phyloP scores from a whole-genome alignment of 192 early-diverging fungal species.

The Coemansia asiatica region DNA sequence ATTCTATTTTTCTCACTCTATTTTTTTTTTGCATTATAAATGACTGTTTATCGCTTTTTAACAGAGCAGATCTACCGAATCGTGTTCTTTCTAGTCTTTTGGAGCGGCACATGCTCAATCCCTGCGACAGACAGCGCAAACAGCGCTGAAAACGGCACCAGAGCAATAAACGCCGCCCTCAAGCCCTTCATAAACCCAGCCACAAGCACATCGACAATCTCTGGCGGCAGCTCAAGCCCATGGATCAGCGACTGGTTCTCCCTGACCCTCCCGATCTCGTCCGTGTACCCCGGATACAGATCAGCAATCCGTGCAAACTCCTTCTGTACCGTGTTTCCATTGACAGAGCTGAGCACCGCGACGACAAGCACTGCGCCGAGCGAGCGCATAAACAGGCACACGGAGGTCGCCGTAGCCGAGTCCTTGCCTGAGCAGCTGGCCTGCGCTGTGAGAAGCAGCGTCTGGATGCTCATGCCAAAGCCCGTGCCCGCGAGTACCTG shows the following conservation, averaged over 20 bases:
- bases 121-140: slow-evolving; percentile 12
- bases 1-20: background rate
- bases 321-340: background rate
- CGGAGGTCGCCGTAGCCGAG: slow-evolving; percentile 17
- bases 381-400: slow-evolving; percentile 23
- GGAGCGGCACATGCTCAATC: slow-evolving; percentile 29
- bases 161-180: slow-evolving; percentile 38
- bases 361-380: slow-evolving; percentile 19
- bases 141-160: slow-evolving; percentile 40
- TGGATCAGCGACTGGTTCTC: slow-evolving; percentile 39
- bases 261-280: background rate
- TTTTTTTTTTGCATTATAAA: background rate
- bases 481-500: slow-evolving; percentile 14
- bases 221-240: slow-evolving; percentile 25
- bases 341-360: slow-evolving; percentile 25
- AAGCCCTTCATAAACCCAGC: slow-evolving; percentile 44
- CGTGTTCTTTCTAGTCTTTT: slow-evolving; percentile 21
- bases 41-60: too few relatives aligned
- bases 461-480: slow-evolving; percentile 18
- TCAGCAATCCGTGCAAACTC: slow-evolving; percentile 7
- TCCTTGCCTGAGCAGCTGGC: slow-evolving; percentile 10
- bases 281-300: slow-evolving; percentile 14
- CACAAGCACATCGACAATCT: slow-evolving; percentile 29
- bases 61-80: background rate
- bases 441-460: slow-evolving; percentile 24